Conservation (phyloP, 2,329 filamentous ascomycete genomes). For the Aspergillus bombycis region DNA sequence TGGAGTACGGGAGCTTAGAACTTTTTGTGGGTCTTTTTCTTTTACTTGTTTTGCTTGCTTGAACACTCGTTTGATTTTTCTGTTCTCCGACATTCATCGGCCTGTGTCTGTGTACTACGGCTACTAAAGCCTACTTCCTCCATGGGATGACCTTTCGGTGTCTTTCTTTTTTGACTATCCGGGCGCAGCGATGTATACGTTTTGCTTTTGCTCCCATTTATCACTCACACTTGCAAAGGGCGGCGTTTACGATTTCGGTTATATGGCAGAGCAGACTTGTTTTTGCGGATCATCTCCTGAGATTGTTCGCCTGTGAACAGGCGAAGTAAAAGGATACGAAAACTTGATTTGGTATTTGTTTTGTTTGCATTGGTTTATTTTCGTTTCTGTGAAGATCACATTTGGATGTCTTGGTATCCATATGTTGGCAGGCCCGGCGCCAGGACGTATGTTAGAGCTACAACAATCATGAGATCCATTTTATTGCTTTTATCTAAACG, state of each 20-base stretch:
- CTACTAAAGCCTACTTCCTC: not conserved
- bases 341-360: constrained; percentile 2
- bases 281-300: constrained; percentile 5
- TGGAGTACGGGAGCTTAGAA: constrained; percentile 32
- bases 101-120: constrained; percentile 11
- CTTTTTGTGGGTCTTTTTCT: constrained; percentile 17
- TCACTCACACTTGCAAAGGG: constrained; percentile 26
- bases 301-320: not conserved
- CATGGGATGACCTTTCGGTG: constrained; percentile 15
- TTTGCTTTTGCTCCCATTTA: constrained; percentile 8
- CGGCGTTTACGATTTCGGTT: constrained; percentile 28
- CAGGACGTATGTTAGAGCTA: constrained; percentile 8
- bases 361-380: constrained; percentile 1
- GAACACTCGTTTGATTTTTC: not conserved
- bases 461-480: constrained; percentile 4
- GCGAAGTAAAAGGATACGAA: not conserved
- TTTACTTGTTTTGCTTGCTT: constrained; percentile 1
- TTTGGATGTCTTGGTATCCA: not conserved
- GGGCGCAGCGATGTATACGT: constrained; percentile 17
- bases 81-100: constrained; percentile 11
- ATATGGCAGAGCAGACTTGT: constrained; percentile 9
- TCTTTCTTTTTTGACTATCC: constrained; percentile 11
- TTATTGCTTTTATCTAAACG: not conserved
- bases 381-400: not conserved
- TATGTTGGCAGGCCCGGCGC: constrained; percentile 14